Evolutionary conservation across 1,284 basidiomycete genomes (phyloP).

Genomic region (Tilletia indica): DNA sequence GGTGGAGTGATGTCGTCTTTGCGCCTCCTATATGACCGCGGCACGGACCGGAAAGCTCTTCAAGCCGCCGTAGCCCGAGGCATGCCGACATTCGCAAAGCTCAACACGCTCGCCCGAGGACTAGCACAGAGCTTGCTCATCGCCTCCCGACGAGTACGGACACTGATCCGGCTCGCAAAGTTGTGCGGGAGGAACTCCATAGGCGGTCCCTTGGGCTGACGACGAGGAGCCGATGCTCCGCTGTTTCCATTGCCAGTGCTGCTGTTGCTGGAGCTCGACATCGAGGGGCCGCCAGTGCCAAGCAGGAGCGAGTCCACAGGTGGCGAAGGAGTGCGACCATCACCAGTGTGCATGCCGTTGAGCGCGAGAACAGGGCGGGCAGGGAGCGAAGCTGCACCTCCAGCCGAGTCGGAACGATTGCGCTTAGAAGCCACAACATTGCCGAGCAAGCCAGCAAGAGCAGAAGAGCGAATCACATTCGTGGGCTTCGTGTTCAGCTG

Average conservation of each 20-base stretch:
- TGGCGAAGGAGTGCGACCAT: slow-evolving; percentile 23
- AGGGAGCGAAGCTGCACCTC: slow-evolving; percentile 1
- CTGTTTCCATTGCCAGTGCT: slow-evolving; percentile 22
- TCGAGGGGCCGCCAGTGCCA: neutral
- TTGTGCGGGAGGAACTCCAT: slow-evolving; percentile 46
- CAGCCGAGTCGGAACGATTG: slow-evolving; percentile 24
- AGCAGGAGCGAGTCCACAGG: slow-evolving; percentile 24
- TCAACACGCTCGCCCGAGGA: slow-evolving; percentile 37
- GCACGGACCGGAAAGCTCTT: neutral
- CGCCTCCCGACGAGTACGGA: slow-evolving; percentile 44
- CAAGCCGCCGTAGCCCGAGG: slow-evolving; percentile 8
- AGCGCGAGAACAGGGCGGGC: slow-evolving; percentile 7
- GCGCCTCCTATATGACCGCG: no score
- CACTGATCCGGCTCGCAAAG: slow-evolving; percentile 44
- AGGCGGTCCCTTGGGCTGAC: slow-evolving; percentile 47
- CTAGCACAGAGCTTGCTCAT: slow-evolving; percentile 48
- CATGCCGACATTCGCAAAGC: slow-evolving; percentile 25
- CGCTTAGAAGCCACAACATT: slow-evolving; percentile 35
- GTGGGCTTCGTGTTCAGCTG: slow-evolving; percentile 27
- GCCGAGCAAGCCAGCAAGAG: slow-evolving; percentile 22
- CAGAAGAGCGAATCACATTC: slow-evolving; percentile 21
- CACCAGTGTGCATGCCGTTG: slow-evolving; percentile 1
- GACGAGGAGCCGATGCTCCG: slow-evolving; percentile 31
- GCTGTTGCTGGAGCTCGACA: neutral
- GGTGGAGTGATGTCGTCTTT: no score